Conservation (phyloP, 140 eudicot genomes). For the Senecio squalidus region DNA sequence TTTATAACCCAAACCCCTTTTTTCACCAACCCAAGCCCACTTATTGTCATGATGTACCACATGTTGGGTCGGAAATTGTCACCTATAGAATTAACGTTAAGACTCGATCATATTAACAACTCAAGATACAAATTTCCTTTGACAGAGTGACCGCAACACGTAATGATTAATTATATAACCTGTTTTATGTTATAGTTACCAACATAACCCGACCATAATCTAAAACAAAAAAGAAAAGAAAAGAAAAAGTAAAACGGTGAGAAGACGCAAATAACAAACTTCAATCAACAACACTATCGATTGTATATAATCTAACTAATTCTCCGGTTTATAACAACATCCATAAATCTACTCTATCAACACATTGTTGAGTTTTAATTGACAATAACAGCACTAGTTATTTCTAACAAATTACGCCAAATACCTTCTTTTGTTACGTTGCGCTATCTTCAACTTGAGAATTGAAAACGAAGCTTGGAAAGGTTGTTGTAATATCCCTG, state of each 20-base stretch:
- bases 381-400: slow-evolving; percentile 14
- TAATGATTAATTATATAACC: too few species aligned
- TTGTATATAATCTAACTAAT: background rate
- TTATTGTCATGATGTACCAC: too few species aligned
- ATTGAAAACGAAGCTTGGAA: slow-evolving; percentile 36
- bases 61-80: too few species aligned
- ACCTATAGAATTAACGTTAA: too few species aligned
- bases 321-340: too few species aligned
- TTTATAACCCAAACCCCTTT: too few species aligned
- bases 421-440: slow-evolving; percentile 11
- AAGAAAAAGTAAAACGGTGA: background rate
- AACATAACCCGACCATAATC: background rate
- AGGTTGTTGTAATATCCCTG: slow-evolving; percentile 34
- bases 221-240: background rate
- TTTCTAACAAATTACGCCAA: slow-evolving; percentile 8
- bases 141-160: too few species aligned
- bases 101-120: too few species aligned
- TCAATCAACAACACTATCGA: slow-evolving; percentile 16
- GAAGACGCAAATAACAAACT: background rate
- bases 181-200: too few species aligned
- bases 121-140: too few species aligned
- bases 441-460: slow-evolving; percentile 30
- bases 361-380: slow-evolving; percentile 17
- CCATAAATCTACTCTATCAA: slow-evolving; percentile 21
- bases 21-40: too few species aligned